phyloP scores from a whole-genome alignment of 306 rosid genomes.

The Pterocarpus santalinus region DNA sequence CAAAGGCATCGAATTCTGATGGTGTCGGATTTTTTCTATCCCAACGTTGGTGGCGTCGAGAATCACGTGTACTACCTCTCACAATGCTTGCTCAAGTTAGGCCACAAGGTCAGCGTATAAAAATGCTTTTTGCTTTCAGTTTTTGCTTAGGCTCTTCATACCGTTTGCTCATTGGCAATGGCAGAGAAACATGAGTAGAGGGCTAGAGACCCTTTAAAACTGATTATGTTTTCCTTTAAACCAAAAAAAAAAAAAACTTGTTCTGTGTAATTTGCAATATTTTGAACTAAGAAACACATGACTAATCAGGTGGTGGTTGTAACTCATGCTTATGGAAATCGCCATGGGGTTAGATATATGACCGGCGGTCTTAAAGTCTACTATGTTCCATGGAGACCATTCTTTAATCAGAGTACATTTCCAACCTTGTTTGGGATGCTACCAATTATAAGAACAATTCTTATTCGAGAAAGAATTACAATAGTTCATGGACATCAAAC shows the following conservation, averaged over 20 bases:
- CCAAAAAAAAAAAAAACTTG: not conserved
- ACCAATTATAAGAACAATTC: slow-evolving; percentile 79
- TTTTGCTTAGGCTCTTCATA: not conserved
- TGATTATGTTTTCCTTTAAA: too few relatives aligned
- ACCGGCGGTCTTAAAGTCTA: slow-evolving; percentile 87
- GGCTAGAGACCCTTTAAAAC: too few relatives aligned
- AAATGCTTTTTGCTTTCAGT: slow-evolving; percentile 5
- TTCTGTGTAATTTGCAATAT: slow-evolving; percentile 12
- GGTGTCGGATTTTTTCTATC: slow-evolving; percentile 96
- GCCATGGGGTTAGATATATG: slow-evolving; percentile 89
- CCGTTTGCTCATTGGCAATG: not conserved
- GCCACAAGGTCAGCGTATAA: slow-evolving; percentile 76
- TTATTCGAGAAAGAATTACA: slow-evolving; percentile 76
- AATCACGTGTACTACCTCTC: slow-evolving; percentile 87
- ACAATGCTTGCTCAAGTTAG: slow-evolving; percentile 82
- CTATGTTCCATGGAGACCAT: slow-evolving; percentile 90
- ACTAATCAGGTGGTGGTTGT: slow-evolving; percentile 80
- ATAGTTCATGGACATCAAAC: slow-evolving; percentile 95
- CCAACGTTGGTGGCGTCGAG: slow-evolving; percentile 95
- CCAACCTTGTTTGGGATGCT: slow-evolving; percentile 82
- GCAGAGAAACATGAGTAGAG: too few relatives aligned
- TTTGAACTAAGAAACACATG: slow-evolving; percentile 22
- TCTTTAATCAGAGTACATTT: slow-evolving; percentile 81
- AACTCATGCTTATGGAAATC: slow-evolving; percentile 90
- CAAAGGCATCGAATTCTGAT: slow-evolving; percentile 73